phyloP scores from a whole-genome alignment of 495 filamentous ascomycete species.

The Viridothelium virens region DNA sequence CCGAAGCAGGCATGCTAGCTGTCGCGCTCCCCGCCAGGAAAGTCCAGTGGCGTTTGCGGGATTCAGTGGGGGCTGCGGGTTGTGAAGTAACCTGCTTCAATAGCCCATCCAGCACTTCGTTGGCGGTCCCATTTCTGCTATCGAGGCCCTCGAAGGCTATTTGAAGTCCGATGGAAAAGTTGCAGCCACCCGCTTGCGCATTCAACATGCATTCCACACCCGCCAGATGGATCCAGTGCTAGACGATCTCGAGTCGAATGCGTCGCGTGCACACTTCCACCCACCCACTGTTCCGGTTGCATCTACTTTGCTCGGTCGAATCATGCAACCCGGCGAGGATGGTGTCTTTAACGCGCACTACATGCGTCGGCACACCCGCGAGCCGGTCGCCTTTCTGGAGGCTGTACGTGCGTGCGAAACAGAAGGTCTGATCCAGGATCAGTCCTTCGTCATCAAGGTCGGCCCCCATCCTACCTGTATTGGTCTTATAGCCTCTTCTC shows the following conservation, averaged over 20 bases:
- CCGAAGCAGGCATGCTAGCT: conserved; percentile 31
- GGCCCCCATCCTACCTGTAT: conserved; percentile 38
- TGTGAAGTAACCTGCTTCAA: conserved; percentile 38
- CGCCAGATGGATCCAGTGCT: conserved; percentile 71
- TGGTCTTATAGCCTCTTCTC: conserved; percentile 25
- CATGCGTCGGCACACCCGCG: conserved; percentile 56
- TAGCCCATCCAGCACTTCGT: conserved; percentile 30
- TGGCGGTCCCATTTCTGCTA: conserved; percentile 26
- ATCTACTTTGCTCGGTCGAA: conserved; percentile 57
- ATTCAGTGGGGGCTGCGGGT: neutral
- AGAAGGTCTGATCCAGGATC: conserved; percentile 23
- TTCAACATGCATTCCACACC: conserved; percentile 78
- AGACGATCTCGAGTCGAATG: conserved; percentile 54
- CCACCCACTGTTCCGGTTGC: conserved; percentile 60
- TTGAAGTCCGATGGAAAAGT: conserved; percentile 20
- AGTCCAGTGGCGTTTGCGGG: neutral
- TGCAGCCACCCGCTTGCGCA: conserved; percentile 48
- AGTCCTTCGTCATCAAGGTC: conserved; percentile 37
- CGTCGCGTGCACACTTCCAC: conserved; percentile 50
- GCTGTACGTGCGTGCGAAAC: conserved; percentile 38
- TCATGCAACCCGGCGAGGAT: conserved; percentile 42
- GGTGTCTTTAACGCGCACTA: conserved; percentile 53
- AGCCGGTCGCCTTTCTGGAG: conserved; percentile 65
- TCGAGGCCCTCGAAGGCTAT: conserved; percentile 17
- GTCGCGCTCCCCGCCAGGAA: conserved; percentile 18